These are phyloP conservation scores for Coffea eugenioides DNA, from an alignment of 257 asterid genomes.

Conservation along the genomic window DNA sequence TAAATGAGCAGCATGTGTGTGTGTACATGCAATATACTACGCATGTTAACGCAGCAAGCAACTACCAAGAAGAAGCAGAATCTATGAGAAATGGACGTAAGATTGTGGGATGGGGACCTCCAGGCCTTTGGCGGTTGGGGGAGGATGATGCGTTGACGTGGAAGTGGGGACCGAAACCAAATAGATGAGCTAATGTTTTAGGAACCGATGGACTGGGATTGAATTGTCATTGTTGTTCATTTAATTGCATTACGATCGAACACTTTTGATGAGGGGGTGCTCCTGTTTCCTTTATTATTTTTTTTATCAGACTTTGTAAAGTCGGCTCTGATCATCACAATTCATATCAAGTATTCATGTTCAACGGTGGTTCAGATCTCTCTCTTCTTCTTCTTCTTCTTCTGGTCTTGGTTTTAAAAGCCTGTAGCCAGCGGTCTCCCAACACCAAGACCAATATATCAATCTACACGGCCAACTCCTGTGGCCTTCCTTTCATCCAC, in stretches of 20 bases:
- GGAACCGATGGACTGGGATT: background rate
- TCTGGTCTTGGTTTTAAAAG: slow-evolving; percentile 1
- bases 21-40: background rate
- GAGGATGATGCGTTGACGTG: background rate
- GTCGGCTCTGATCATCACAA: slow-evolving; percentile 30
- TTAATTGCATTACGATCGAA: slow-evolving; percentile 20
- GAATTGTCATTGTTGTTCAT: slow-evolving; percentile 20
- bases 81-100: slow-evolving; percentile 33
- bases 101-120: background rate
- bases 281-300: background rate
- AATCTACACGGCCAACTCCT: slow-evolving; percentile 4
- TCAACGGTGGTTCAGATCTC: background rate
- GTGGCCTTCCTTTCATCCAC: slow-evolving; percentile 1
- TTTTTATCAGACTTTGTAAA: slow-evolving; percentile 20
- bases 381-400: background rate
- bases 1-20: background rate
- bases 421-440: background rate
- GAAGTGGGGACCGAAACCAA: slow-evolving; percentile 28
- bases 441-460: background rate
- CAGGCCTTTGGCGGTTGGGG: background rate
- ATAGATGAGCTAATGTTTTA: background rate
- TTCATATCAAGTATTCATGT: background rate
- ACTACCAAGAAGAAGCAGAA: background rate
- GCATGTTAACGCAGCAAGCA: background rate
- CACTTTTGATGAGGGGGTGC: slow-evolving; percentile 6